Conservation (phyloP, 352 stramenopile genomes). For the Globisporangium canariense region DNA sequence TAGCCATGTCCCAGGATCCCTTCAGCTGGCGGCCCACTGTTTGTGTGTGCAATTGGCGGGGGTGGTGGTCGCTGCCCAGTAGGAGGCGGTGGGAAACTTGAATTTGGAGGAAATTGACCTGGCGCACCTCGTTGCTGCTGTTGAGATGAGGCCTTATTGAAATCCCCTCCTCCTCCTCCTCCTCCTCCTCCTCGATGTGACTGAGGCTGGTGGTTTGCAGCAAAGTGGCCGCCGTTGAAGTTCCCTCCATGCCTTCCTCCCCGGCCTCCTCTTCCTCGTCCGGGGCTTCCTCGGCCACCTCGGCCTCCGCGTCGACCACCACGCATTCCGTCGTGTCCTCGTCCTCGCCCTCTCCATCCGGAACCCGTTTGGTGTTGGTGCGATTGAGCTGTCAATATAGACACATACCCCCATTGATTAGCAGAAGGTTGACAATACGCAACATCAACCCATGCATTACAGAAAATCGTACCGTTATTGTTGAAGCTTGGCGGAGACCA, state of each 20-base stretch:
- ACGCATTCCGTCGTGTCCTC: constrained; percentile 29
- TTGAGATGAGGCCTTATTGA: not conserved
- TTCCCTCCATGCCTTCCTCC: not conserved
- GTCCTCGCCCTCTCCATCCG: constrained; percentile 33
- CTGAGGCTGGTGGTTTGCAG: not conserved
- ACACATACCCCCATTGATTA: not conserved
- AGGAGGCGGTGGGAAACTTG: not conserved
- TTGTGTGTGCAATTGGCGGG: not conserved
- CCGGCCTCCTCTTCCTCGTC: constrained; percentile 20
- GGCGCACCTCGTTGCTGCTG: not conserved
- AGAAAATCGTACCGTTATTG: constrained; percentile 14
- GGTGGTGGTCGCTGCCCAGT: not conserved
- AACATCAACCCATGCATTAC: no score
- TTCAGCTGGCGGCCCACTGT: not conserved
- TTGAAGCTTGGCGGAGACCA: constrained; percentile 16
- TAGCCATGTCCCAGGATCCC: constrained; percentile 10
- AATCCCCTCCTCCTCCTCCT: not conserved
- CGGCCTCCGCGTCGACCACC: constrained; percentile 23
- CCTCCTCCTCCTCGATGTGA: not conserved
- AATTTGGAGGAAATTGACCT: constrained; percentile 2
- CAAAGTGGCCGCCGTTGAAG: not conserved
- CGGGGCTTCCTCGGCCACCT: constrained; percentile 30
- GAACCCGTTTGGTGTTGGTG: constrained; percentile 17
- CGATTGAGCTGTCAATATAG: not conserved
- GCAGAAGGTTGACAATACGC: not conserved